Percentiles rank a stretch among this genome's conserved stretches.
Conservation (phyloP, 2,329 filamentous ascomycete species). For the Fusarium sp. region DNA sequence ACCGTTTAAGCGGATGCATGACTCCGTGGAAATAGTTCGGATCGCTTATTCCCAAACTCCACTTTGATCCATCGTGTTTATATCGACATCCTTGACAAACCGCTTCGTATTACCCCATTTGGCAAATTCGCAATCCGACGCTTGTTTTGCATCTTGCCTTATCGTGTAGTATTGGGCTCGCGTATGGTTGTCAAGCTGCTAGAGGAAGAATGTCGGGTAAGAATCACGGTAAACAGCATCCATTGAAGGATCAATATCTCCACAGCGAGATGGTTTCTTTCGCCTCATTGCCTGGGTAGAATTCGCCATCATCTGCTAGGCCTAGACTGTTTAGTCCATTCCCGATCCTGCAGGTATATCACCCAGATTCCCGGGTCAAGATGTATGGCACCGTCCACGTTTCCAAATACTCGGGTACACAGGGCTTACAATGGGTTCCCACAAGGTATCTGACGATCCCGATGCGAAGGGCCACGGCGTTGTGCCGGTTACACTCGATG, state of each 20-base stretch:
- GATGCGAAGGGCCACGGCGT: not conserved
- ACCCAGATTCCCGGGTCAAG: constrained; percentile 5
- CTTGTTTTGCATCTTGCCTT: constrained; percentile 13
- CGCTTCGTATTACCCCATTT: constrained; percentile 1
- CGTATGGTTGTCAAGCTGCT: not conserved
- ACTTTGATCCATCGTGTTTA: not conserved
- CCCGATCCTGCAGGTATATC: constrained; percentile 13
- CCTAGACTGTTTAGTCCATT: not conserved
- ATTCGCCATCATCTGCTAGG: constrained; percentile 2
- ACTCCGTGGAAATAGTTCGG: not conserved
- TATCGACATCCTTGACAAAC: not conserved
- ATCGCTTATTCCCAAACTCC: not conserved
- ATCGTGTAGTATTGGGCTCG: not conserved
- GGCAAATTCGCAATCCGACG: constrained; percentile 18
- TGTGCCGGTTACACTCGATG: constrained; percentile 4
- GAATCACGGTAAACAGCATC: not conserved
- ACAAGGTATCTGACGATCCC: not conserved
- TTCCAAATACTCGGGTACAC: not conserved
- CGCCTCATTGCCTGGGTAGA: constrained; percentile 11
- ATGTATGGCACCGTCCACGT: not conserved
- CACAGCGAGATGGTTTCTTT: not conserved
- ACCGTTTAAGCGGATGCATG: not conserved
- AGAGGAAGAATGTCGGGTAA: not conserved
- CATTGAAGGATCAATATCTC: not conserved
- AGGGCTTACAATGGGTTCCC: constrained; percentile 3